A percentile compares a stretch with the other conserved stretches of the same genome.
phyloP scores from a whole-genome alignment of 2,329 filamentous ascomycete species.

The Kalmusia sp. region DNA sequence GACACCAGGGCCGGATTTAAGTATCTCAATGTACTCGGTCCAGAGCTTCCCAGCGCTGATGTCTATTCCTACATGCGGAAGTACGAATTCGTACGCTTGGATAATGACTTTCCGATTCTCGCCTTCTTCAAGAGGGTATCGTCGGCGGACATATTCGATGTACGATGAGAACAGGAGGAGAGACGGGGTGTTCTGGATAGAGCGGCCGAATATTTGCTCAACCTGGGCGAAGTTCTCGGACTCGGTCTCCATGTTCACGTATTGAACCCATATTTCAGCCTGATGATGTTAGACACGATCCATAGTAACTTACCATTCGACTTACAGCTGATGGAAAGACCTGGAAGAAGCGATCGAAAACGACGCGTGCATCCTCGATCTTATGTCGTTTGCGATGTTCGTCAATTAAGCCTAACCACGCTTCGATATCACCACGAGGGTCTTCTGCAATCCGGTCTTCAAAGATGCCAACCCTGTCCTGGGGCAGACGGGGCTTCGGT shows the following conservation, averaged over 20 bases:
- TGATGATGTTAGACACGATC: conserved; percentile 60
- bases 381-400: conserved; percentile 84
- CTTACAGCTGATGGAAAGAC: conserved; percentile 91
- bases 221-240: conserved; percentile 81
- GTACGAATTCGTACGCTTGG: conserved; percentile 89
- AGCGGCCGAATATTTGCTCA: conserved; percentile 83
- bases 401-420: conserved; percentile 86
- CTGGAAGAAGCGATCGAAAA: conserved; percentile 86
- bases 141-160: conserved; percentile 90
- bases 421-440: conserved; percentile 88
- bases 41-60: conserved; percentile 88
- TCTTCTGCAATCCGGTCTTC: conserved; percentile 94
- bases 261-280: conserved; percentile 92
- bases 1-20: conserved; percentile 84
- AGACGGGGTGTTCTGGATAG: conserved; percentile 79
- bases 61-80: conserved; percentile 89
- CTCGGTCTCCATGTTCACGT: conserved; percentile 87
- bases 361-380: conserved; percentile 77
- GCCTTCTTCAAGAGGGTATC: conserved; percentile 81
- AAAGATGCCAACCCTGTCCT: conserved; percentile 78
- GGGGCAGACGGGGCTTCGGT: conserved; percentile 65
- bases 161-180: conserved; percentile 92
- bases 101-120: conserved; percentile 80
- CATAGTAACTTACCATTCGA: conserved; percentile 32
- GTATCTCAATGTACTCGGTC: conserved; percentile 93